Percentiles rank a stretch among this genome's conserved stretches.
These are phyloP conservation scores for Phaseolus coccineus DNA, from an alignment of 331 rosid genomes.

Conservation along the genomic window DNA sequence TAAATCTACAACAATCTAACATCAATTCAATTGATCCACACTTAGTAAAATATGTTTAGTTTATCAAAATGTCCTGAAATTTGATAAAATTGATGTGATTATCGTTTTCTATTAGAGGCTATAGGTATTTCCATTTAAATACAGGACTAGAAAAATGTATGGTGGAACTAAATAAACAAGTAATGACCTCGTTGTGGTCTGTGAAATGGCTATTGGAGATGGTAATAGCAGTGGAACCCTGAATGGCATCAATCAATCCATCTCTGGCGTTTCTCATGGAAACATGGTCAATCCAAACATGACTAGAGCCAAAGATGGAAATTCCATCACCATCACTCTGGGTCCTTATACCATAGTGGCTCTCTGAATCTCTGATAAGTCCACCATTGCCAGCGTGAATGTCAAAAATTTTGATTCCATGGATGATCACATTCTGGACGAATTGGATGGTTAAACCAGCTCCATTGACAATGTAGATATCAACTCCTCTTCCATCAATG, in stretches of 20 bases:
- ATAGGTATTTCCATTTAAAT: background rate
- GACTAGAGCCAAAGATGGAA: constrained; percentile 74
- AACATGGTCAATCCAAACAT: constrained; percentile 86
- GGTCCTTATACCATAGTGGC: constrained; percentile 69
- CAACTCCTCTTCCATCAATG: constrained; percentile 78
- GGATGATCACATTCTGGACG: constrained; percentile 75
- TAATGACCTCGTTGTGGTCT: constrained; percentile 70
- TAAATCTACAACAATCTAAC: no score
- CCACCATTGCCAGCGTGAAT: constrained; percentile 61
- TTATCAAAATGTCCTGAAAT: background rate
- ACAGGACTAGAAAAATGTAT: background rate
- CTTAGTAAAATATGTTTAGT: background rate
- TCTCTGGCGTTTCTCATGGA: constrained; percentile 73
- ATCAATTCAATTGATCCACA: no score
- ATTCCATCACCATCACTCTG: constrained; percentile 83
- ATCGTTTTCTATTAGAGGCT: background rate
- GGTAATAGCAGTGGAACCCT: constrained; percentile 86
- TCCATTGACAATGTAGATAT: constrained; percentile 58
- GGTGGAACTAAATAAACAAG: background rate
- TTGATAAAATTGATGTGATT: background rate
- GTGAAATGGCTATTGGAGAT: constrained; percentile 89
- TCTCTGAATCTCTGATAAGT: constrained; percentile 52
- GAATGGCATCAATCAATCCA: constrained; percentile 72
- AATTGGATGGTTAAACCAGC: constrained; percentile 84
- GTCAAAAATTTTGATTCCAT: constrained; percentile 64